Percentiles rank a stretch among this genome's conserved stretches.
These are phyloP conservation scores for Breynia disticha DNA, from an alignment of 441 rosid genomes.

Conservation along the genomic window DNA sequence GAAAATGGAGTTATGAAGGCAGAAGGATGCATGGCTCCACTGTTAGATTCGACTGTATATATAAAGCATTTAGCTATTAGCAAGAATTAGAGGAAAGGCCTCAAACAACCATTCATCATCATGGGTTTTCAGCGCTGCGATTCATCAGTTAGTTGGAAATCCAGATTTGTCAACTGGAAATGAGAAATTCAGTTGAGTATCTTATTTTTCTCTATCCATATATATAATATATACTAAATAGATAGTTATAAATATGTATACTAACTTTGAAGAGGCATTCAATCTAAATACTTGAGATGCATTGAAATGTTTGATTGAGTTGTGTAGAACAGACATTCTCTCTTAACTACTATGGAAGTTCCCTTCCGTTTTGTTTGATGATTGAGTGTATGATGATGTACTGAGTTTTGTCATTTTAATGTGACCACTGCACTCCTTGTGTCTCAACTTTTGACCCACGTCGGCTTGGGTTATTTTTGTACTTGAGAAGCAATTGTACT, in stretches of 20 bases:
- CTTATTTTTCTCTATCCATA: slow-evolving; percentile 14
- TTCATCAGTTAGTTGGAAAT: slow-evolving; percentile 21
- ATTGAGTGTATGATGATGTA: neutral
- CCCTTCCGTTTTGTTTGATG: neutral
- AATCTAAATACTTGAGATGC: slow-evolving; percentile 20
- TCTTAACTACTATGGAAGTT: slow-evolving; percentile 14
- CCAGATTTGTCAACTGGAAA: slow-evolving; percentile 21
- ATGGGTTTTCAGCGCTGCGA: slow-evolving; percentile 24
- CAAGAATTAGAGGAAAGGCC: slow-evolving; percentile 24
- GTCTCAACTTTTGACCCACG: no score
- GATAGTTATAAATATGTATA: slow-evolving; percentile 12
- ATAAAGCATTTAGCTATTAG: slow-evolving; percentile 29
- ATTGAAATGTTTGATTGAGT: slow-evolving; percentile 25
- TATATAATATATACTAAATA: neutral
- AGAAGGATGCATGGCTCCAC: slow-evolving; percentile 15
- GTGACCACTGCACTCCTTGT: no score
- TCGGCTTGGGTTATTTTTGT: neutral
- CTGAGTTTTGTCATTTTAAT: no score
- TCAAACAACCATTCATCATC: slow-evolving; percentile 18
- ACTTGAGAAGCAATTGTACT: neutral
- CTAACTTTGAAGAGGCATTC: slow-evolving; percentile 26
- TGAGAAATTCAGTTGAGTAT: slow-evolving; percentile 14
- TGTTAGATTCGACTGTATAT: slow-evolving; percentile 34
- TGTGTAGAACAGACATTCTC: slow-evolving; percentile 21
- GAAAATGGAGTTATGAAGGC: slow-evolving; percentile 69